phyloP scores from a whole-genome alignment of 116 monocot genomes.

The Posidonia oceanica region DNA sequence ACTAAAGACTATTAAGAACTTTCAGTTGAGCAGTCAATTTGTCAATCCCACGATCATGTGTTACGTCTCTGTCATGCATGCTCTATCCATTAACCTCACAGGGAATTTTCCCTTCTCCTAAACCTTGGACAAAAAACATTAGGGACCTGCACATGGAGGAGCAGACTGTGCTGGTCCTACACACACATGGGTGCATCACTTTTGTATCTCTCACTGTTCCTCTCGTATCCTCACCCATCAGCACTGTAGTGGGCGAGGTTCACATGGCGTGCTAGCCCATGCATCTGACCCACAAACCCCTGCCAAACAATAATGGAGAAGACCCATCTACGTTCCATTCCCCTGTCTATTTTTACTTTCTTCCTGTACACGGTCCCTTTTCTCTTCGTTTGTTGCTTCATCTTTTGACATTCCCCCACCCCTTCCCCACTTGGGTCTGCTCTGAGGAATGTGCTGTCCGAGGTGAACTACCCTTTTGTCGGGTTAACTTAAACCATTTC shows the following conservation, averaged over 20 bases:
- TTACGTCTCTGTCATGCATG: conserved; percentile 4
- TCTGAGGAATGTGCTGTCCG: neutral
- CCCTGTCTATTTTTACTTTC: neutral
- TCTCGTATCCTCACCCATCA: neutral
- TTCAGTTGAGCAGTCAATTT: conserved; percentile 2
- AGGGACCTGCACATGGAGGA: neutral
- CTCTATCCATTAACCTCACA: neutral
- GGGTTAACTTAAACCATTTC: neutral
- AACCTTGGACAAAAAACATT: conserved; percentile 4
- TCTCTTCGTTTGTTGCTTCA: neutral
- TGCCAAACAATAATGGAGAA: neutral
- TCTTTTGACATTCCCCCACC: conserved; percentile 8
- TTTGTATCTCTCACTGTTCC: neutral
- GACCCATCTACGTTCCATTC: neutral
- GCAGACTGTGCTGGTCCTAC: neutral
- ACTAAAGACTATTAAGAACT: neutral
- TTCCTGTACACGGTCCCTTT: neutral
- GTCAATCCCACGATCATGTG: neutral
- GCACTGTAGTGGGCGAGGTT: neutral
- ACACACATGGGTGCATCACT: neutral
- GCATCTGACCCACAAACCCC: conserved; percentile 6
- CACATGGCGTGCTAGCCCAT: conserved; percentile 11
- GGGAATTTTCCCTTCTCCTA: neutral
- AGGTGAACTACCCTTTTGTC: conserved; percentile 8
- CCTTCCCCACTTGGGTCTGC: neutral